Conservation (phyloP, 768 basidiomycete species). For the Crepidotus variabilis region DNA sequence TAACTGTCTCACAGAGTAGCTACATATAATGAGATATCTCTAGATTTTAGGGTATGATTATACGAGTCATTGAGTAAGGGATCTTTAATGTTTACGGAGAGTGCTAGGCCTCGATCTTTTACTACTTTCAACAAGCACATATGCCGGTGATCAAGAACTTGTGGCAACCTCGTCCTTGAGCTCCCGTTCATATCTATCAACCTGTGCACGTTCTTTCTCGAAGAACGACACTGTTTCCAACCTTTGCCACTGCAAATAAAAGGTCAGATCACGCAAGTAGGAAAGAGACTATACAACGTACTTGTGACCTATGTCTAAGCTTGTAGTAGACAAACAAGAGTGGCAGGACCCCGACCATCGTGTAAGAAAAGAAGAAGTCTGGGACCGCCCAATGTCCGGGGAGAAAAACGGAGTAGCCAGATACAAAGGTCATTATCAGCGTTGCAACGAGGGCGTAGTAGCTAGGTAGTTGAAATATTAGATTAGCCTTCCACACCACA, state of each 20-base stretch:
- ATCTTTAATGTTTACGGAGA: too few species aligned
- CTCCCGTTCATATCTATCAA: conserved; percentile 41
- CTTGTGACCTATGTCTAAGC: conserved; percentile 35
- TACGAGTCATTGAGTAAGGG: too few species aligned
- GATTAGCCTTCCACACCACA: neutral
- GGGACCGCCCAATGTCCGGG: conserved; percentile 45
- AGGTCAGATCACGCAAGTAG: neutral
- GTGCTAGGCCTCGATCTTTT: too few species aligned
- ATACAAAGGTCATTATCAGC: conserved; percentile 42
- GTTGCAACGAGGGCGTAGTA: conserved; percentile 45
- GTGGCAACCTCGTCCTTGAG: neutral
- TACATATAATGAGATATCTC: too few species aligned
- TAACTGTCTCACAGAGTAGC: too few species aligned
- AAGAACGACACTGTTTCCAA: conserved; percentile 41
- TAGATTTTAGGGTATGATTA: too few species aligned
- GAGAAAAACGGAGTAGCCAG: conserved; percentile 49
- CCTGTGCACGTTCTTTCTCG: conserved; percentile 34
- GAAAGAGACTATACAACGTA: conserved; percentile 12
- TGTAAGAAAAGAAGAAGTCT: conserved; percentile 47
- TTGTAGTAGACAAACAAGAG: conserved; percentile 45
- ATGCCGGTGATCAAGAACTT: neutral
- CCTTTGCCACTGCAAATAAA: conserved; percentile 31
- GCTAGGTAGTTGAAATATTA: conserved; percentile 16
- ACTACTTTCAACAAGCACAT: too few species aligned
- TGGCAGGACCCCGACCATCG: conserved; percentile 40